phyloP scores from a whole-genome alignment of 345 rosid species.

The Hirschfeldia incana region DNA sequence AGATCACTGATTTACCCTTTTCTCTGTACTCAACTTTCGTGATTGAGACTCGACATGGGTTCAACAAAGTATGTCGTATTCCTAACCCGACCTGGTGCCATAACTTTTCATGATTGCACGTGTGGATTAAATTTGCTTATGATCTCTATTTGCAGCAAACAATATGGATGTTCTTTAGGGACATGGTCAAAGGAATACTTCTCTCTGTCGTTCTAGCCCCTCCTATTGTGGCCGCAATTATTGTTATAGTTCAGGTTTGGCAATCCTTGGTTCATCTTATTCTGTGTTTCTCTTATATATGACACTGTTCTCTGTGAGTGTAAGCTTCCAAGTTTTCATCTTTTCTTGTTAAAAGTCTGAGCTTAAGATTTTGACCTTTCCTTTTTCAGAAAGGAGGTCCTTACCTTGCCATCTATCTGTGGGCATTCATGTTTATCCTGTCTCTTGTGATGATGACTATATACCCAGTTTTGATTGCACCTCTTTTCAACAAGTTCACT shows the following conservation, averaged over 20 bases:
- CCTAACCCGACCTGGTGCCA: constrained; percentile 6
- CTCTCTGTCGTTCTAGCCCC: constrained; percentile 84
- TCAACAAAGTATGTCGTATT: constrained; percentile 73
- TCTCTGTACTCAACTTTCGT: constrained; percentile 96
- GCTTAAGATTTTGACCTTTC: neutral
- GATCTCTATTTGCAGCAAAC: constrained; percentile 76
- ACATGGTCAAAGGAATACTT: constrained; percentile 72
- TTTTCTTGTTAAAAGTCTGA: neutral
- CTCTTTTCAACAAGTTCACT: constrained; percentile 94
- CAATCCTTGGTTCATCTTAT: neutral
- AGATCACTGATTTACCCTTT: constrained; percentile 96
- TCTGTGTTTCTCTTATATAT: neutral
- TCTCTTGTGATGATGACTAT: constrained; percentile 97
- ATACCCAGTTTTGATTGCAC: constrained; percentile 93
- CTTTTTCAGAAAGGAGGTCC: constrained; percentile 96
- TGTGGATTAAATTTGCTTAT: neutral
- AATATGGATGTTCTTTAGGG: constrained; percentile 87
- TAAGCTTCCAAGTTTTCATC: neutral
- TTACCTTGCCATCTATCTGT: constrained; percentile 93
- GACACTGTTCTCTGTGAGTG: neutral
- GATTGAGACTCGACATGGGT: constrained; percentile 94
- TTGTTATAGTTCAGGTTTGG: constrained; percentile 80
- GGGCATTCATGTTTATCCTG: constrained; percentile 95
- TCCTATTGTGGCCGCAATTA: constrained; percentile 82
- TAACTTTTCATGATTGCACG: neutral